Percentiles rank a stretch among this genome's conserved stretches.
phyloP scores from a whole-genome alignment of 192 early-diverging fungal species.

The Glomus cerebriforme region DNA sequence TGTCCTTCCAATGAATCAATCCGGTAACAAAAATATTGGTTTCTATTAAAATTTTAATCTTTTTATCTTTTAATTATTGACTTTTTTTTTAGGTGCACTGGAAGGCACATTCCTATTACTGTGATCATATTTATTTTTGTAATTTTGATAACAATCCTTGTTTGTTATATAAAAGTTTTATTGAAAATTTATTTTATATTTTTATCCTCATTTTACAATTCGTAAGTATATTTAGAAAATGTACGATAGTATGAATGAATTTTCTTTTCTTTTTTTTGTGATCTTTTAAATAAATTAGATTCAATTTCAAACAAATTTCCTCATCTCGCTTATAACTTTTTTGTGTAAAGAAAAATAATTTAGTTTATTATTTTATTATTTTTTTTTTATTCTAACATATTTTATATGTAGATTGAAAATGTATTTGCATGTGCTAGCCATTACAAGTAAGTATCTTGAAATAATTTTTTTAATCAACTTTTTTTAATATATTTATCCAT shows the following conservation, averaged over 20 bases:
- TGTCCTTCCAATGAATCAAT: too few species aligned
- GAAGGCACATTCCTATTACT: background rate
- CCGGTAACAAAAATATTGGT: too few species aligned
- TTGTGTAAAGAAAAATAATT: background rate
- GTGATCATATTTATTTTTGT: background rate
- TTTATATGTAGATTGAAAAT: background rate
- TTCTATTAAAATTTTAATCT: background rate
- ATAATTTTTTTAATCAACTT: background rate
- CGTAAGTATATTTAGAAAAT: too few species aligned
- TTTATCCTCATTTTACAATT: background rate
- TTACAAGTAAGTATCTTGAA: background rate
- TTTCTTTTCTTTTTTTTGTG: background rate
- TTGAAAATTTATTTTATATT: constrained; percentile 8
- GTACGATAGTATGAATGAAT: too few species aligned
- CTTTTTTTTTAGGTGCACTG: background rate
- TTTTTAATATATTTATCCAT: background rate
- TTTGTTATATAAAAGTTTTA: background rate
- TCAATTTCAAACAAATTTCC: background rate
- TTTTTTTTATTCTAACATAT: background rate
- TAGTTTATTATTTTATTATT: too few species aligned
- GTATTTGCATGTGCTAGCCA: constrained; percentile 1
- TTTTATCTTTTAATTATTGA: background rate
- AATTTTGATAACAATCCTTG: background rate
- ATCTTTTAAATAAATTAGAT: background rate
- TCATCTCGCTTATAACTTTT: background rate